Conservation (phyloP, 2,329 filamentous ascomycete genomes). For the Paecilomyces niveus region DNA sequence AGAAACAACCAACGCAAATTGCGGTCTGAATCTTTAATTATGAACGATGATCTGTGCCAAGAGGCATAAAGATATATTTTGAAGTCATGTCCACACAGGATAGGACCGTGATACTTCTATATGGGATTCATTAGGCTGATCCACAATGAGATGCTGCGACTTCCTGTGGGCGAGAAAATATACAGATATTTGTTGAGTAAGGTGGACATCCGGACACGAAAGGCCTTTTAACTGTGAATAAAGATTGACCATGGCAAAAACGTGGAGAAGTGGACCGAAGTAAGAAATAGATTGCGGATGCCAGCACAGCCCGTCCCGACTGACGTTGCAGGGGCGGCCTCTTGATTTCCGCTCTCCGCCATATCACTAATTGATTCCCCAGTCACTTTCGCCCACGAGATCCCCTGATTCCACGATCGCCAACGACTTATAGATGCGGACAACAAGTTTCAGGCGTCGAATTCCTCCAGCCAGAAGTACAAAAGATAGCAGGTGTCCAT, state of each 20-base stretch:
- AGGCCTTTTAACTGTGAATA: not conserved
- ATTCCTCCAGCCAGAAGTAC: not conserved
- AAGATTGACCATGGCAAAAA: not conserved
- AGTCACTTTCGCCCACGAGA: not conserved
- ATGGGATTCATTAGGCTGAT: not conserved
- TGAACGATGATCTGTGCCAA: not conserved
- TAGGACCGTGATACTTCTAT: not conserved
- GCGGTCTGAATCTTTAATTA: not conserved
- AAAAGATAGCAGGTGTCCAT: constrained; percentile 44
- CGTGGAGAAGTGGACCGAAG: not conserved
- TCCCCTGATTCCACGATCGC: not conserved
- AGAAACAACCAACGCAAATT: not conserved
- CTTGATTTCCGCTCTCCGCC: not conserved
- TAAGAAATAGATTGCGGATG: not conserved
- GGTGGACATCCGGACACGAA: not conserved
- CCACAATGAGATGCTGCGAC: too few relatives aligned
- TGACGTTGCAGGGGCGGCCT: not conserved
- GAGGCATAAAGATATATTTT: not conserved
- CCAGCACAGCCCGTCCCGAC: not conserved
- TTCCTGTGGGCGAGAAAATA: too few relatives aligned
- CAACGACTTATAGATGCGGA: constrained; percentile 12
- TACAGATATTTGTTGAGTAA: not conserved
- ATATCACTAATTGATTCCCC: not conserved
- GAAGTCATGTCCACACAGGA: not conserved
- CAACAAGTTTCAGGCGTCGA: not conserved